Base-by-base conservation (phyloP, 2,329 filamentous ascomycete species). In the Cordyceps cicadae region DNA sequence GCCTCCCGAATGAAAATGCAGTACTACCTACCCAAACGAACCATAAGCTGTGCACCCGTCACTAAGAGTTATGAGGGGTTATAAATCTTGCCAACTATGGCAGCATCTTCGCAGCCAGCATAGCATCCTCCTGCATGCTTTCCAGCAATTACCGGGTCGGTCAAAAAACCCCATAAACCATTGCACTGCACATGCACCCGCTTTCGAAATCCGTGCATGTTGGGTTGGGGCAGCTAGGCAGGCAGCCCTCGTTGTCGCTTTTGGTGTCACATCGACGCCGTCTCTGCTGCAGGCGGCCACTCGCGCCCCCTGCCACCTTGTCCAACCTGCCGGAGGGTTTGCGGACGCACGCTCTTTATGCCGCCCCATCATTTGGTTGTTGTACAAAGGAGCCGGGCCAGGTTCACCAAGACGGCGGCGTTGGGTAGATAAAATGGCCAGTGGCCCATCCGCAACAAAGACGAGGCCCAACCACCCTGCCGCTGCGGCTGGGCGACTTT, bases 401-500 rank as follows among this genome's bases (percentile, higher is more conserved):
- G 6, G 15, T 17, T 17, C 14, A n/a, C 29, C 29, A n/a, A 43
- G 15, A n/a, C 37, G 15, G 9, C 57, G 57, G 9, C 57, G 57
- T 59, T 59, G 57, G 57, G 57, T 59, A 29, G 57, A 59, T 54
- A 59, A 17, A 53, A 54, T 41, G 49, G 29, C 37, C 49, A 24
- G 15, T 41, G 34, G 15, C 50, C 49, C 26, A 21, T 51, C 46
- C 49, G 32, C 56, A 17, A 59, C 39, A 41, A 17, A 17, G 51
- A 34, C 21, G 39, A 52, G 12, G 56, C 56, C 56, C 48, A 52
- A 59, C 48, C 49, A 34, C 34, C 54, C 32, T 39, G 39, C 11
- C 5, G 39, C 29, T 29, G 39, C 4, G 39, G 39, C 15, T 7
- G 39, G 39, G 29, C 29, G 17, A n/a, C 17, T 43, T 32, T 45